A percentile compares a stretch with the other conserved stretches of the same genome.
Evolutionary conservation across 1,284 basidiomycete species (phyloP).

Genomic region (Mycena sp.): DNA sequence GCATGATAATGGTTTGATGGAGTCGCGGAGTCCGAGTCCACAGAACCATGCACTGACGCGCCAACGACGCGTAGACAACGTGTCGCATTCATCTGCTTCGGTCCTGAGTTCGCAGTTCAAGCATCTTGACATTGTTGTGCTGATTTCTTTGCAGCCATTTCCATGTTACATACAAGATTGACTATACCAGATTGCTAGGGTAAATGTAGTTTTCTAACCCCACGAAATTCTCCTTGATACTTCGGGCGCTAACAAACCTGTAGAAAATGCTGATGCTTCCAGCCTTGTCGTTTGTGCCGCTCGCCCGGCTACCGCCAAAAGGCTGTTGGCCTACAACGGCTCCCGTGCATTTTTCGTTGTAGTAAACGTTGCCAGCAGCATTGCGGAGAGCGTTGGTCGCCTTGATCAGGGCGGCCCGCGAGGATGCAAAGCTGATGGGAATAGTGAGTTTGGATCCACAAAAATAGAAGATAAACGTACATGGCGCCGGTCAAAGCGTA

Average conservation of each 20-base stretch:
- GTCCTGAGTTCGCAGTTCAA: no score
- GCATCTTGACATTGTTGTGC: no score
- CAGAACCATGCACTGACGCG: no score
- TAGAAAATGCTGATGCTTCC: constrained; percentile 93
- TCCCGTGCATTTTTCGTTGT: constrained; percentile 97
- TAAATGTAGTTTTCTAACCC: constrained; percentile 81
- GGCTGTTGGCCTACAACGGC: constrained; percentile 97
- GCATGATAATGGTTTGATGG: no score
- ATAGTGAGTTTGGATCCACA: constrained; percentile 14
- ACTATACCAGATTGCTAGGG: constrained; percentile 85
- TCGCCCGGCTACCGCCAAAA: constrained; percentile 93
- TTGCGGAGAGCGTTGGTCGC: constrained; percentile 86
- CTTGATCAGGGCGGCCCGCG: constrained; percentile 79
- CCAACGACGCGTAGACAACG: no score
- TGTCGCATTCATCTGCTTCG: no score
- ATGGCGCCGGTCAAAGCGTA: constrained; percentile 95
- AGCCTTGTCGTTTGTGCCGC: constrained; percentile 98
- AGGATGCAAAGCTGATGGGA: constrained; percentile 75
- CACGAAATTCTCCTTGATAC: constrained; percentile 97
- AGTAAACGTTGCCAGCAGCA: constrained; percentile 92
- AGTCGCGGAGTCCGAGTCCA: no score
- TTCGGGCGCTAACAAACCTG: constrained; percentile 88
- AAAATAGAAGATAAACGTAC: constrained; percentile 53
- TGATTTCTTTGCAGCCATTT: no score
- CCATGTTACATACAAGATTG: no score